Evolutionary conservation across 2,329 filamentous ascomycete genomes (phyloP), one percentile per base, ranked within the genome.

Genomic region (Colletotrichum sp.): DNA sequence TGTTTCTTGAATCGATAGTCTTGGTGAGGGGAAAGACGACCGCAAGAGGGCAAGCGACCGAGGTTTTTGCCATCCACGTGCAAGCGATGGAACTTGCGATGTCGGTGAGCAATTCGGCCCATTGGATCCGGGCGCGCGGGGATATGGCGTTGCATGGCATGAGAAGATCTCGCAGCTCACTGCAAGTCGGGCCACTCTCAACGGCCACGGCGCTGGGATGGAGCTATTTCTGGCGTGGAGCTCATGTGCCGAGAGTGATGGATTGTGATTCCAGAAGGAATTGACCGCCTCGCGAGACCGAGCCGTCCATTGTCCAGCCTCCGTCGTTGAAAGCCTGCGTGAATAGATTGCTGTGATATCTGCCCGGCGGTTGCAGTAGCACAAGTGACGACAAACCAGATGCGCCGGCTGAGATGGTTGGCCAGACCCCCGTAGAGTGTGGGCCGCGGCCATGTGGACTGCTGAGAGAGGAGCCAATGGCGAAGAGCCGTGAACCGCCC

Each of bases 301-400:
- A 65, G 34, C 59, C 16, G 39, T 22, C 68, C 68, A 71, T 48
- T 65, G 4, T 55, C 48, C 52, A 65, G 48, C 36, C 36, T 30
- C 57, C 71, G 25, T 32, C 30, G 27, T 19, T n/a, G 16, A 34
- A 59, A 44, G n/a, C n/a, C 34, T 19, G 52, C 9, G 48, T 44
- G 60, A 61, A 55, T 60, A 28, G 52, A 63, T 63, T 61, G 27
- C n/a, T 57, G 73, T 75, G 70, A 75, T 65, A 73, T 61, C 57
- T 68, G 73, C 22, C 44, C 70, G 59, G 64, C 64, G 73, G 64
- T 75, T 75, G 74, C 74, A 76, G 74, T 76, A 76, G 74, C 65
- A 76, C 71, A 61, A 65, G 65, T 76, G 60, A 76, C 36, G 48
- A 61, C 36, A 32, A 61, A 48, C 59, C 36, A 59, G 44, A 63